Conservation (phyloP, 495 filamentous ascomycete species). For the Lophiostoma macrostomum region DNA sequence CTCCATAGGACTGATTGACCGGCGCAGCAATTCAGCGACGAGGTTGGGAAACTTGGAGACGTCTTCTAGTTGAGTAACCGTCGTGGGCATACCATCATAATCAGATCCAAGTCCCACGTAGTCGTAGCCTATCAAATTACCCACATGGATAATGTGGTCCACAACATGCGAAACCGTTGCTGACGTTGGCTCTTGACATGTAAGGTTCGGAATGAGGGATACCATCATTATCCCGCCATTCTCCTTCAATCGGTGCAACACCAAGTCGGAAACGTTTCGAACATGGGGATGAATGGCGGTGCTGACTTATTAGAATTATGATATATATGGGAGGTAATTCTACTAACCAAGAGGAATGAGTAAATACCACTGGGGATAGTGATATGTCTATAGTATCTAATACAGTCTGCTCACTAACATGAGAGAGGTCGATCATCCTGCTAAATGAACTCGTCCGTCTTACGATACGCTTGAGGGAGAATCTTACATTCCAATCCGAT, state of each 20-base stretch:
- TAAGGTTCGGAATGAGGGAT: constrained; percentile 10
- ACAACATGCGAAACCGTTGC: constrained; percentile 36
- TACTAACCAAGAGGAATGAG: constrained; percentile 21
- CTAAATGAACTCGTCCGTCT: not conserved
- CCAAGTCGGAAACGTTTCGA: constrained; percentile 61
- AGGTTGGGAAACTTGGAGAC: constrained; percentile 64
- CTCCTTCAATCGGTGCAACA: constrained; percentile 31
- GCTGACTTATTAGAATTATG: not conserved
- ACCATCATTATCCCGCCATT: constrained; percentile 31
- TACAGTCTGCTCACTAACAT: constrained; percentile 54
- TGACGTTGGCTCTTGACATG: not conserved
- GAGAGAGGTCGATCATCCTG: constrained; percentile 26
- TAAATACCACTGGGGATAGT: constrained; percentile 17
- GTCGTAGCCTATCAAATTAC: constrained; percentile 54
- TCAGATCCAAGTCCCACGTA: constrained; percentile 63
- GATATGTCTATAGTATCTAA: constrained; percentile 46
- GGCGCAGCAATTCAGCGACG: constrained; percentile 52
- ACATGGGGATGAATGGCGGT: not conserved
- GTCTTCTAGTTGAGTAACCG: constrained; percentile 52
- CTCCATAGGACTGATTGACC: constrained; percentile 16
- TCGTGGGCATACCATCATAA: constrained; percentile 56
- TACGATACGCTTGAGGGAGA: not conserved
- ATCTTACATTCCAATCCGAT: constrained; percentile 22
- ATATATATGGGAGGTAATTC: not conserved
- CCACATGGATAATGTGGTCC: constrained; percentile 58